Evolutionary conservation across 1,284 basidiomycete genomes (phyloP), one percentile per base, ranked within the genome.

Genomic region (Coniferiporia sulphurascens): DNA sequence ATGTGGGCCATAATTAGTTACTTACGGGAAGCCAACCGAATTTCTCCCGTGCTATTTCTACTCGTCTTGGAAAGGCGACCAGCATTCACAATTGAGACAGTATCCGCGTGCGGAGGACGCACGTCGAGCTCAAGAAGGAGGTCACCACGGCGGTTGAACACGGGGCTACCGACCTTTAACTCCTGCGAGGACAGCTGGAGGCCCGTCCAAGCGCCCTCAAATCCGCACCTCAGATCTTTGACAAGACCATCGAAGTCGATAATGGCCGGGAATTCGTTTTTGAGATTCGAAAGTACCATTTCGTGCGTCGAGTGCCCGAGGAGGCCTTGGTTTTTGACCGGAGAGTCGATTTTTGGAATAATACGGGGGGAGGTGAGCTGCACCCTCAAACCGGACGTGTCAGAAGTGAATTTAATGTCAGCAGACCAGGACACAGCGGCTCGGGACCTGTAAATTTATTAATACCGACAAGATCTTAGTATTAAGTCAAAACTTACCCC

Each of bases 71-170:
- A 27, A 27, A 27, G 27, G 27, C 27, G 27, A 27, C 27, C 27
- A 27, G 27, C 27, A 27, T 27, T 27, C 27, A 27, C 27, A 27
- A 27, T 27, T 27, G 27, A 27, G 5, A 27, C 27, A 27, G 27
- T 27, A 41, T 15, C 38, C 9, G 38, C 15, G 38, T 41, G 38
- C 38, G 38, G 38, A 10, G 15, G 12, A 41, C 56, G 53, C 32
- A 60, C 46, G 15, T n/a, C 55, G 48, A 72, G 65, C 64, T 73
- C 70, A 58, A 73, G 70, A 15, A 73, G 59, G 3, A 73, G 61
- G 55, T 73, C 71, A 4, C 72, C 72, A 27, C 65, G 56, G 22
- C 46, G 35, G 62, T 68, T 71, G 67, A 73, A 73, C n/a, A 67
- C 66, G 1, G 72, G 72, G 59, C 68, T 70, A 8, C 67, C 60